phyloP scores from a whole-genome alignment of 2,329 filamentous ascomycete genomes.

The Graphiopsis chlorocephala region DNA sequence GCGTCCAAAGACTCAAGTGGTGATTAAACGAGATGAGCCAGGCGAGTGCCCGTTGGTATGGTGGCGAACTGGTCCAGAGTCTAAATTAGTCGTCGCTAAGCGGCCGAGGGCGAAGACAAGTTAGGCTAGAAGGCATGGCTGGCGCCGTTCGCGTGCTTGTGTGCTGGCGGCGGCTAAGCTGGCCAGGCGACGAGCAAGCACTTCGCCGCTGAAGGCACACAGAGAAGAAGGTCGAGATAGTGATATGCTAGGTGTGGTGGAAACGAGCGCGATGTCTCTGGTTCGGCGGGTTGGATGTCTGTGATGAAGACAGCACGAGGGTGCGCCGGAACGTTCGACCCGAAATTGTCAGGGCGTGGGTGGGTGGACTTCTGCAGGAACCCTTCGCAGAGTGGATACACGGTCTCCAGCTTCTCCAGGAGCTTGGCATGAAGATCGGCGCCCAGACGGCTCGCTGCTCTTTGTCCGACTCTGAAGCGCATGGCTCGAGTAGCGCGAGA shows the following conservation, averaged over 20 bases:
- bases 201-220: background rate
- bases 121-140: slow-evolving; percentile 8
- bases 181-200: background rate
- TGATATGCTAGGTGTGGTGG: background rate
- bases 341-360: background rate
- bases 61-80: slow-evolving; percentile 8
- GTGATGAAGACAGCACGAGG: slow-evolving; percentile 1
- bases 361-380: slow-evolving; percentile 4
- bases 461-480: background rate
- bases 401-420: slow-evolving; percentile 10
- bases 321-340: slow-evolving; percentile 1
- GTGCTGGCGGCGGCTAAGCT: background rate
- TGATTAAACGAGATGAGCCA: slow-evolving; percentile 14
- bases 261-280: background rate
- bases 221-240: background rate
- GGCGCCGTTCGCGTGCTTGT: background rate
- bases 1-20: background rate
- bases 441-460: background rate
- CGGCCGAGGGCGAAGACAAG: background rate
- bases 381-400: slow-evolving; percentile 7
- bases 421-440: slow-evolving; percentile 5
- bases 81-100: slow-evolving; percentile 15
- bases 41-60: background rate
- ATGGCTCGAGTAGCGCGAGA: background rate
- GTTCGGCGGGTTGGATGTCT: background rate